Evolutionary conservation across 495 filamentous ascomycete species (phyloP).

Genomic region (Penicillium chermesinum): DNA sequence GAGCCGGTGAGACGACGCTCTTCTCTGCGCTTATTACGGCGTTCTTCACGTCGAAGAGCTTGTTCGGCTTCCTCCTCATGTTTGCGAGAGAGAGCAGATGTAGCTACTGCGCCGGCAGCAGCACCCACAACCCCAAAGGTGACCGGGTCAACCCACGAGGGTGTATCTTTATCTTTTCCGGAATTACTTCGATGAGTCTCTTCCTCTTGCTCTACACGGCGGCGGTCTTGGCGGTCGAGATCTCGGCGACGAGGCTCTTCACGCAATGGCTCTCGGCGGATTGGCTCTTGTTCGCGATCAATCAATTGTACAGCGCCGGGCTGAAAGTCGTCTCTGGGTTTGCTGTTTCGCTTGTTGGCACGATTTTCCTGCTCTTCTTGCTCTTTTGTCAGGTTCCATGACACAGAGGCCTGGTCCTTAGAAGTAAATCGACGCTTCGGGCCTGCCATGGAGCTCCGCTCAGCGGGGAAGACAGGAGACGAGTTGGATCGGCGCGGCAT

Average conservation of each 20-base stretch:
- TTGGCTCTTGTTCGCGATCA: slow-evolving; percentile 27
- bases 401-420: slow-evolving; percentile 44
- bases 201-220: slow-evolving; percentile 15
- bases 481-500: slow-evolving; percentile 31
- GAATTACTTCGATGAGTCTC: slow-evolving; percentile 10
- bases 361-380: slow-evolving; percentile 31
- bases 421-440: slow-evolving; percentile 34
- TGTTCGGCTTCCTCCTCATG: not conserved
- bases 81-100: slow-evolving; percentile 16
- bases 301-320: slow-evolving; percentile 28
- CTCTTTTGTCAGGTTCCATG: slow-evolving; percentile 45
- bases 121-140: slow-evolving; percentile 46
- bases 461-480: slow-evolving; percentile 27
- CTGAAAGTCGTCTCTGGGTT: slow-evolving; percentile 20
- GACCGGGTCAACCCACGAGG: slow-evolving; percentile 41
- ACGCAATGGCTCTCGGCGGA: not conserved
- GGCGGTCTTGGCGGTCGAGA: slow-evolving; percentile 12
- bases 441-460: slow-evolving; percentile 17
- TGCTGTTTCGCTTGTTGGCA: slow-evolving; percentile 16
- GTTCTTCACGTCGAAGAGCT: slow-evolving; percentile 12
- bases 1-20: slow-evolving; percentile 22
- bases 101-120: slow-evolving; percentile 35
- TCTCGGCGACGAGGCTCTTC: slow-evolving; percentile 5
- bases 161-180: slow-evolving; percentile 22
- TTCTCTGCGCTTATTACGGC: slow-evolving; percentile 29